Conservation (phyloP, 768 basidiomycete genomes). For the Gautieria morchelliformis region DNA sequence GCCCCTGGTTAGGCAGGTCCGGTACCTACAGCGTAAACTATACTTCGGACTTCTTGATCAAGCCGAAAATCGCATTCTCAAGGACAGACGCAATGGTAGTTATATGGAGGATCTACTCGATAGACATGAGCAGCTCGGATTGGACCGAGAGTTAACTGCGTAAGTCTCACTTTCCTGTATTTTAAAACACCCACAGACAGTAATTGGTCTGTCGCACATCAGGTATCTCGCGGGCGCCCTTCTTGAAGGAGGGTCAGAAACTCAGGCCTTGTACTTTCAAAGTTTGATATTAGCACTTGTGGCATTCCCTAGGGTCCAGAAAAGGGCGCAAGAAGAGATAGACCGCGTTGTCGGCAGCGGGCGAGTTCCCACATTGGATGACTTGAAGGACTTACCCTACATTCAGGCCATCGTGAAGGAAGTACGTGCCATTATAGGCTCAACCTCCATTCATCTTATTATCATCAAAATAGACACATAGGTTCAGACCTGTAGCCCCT, state of each 20-base stretch:
- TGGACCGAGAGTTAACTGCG: constrained; percentile 18
- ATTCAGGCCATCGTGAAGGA: constrained; percentile 27
- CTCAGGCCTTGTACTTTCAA: constrained; percentile 16
- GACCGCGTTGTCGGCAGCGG: constrained; percentile 14
- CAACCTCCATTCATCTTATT: background rate
- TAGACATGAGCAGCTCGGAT: constrained; percentile 15
- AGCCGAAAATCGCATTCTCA: constrained; percentile 17
- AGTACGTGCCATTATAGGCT: background rate
- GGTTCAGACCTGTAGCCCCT: background rate
- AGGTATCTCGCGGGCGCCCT: constrained; percentile 25
- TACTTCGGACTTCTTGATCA: constrained; percentile 22
- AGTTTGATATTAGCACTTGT: constrained; percentile 12
- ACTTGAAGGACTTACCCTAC: constrained; percentile 21
- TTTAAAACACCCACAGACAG: background rate
- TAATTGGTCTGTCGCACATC: background rate
- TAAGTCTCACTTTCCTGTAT: constrained; percentile 8
- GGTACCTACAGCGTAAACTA: constrained; percentile 18
- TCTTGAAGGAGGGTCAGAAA: constrained; percentile 25
- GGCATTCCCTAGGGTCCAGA: constrained; percentile 16
- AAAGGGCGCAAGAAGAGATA: constrained; percentile 19
- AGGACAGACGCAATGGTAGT: constrained; percentile 19
- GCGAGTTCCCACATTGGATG: constrained; percentile 18
- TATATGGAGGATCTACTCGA: constrained; percentile 24
- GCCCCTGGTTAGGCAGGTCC: constrained; percentile 13
- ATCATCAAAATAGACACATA: background rate